phyloP scores from a whole-genome alignment of 2,329 filamentous ascomycete species.

The Ophiosphaerella korrae region DNA sequence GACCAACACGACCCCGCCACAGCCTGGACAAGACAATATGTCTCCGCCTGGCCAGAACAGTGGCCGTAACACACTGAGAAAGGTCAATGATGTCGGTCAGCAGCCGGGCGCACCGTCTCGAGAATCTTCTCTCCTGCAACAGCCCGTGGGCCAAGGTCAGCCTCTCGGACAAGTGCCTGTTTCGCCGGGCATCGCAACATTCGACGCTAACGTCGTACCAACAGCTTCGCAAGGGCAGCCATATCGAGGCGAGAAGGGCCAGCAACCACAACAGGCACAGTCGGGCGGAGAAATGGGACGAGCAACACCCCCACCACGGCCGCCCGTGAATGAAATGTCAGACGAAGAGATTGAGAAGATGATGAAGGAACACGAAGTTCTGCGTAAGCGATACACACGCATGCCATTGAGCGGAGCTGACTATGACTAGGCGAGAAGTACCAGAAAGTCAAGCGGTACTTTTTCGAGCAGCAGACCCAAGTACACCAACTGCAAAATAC shows the following conservation, averaged over 20 bases:
- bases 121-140: slow-evolving; percentile 43
- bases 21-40: slow-evolving; percentile 42
- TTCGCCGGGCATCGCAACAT: slow-evolving; percentile 48
- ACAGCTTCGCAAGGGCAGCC: slow-evolving; percentile 52
- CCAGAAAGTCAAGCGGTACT: slow-evolving; percentile 96
- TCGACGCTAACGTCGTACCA: slow-evolving; percentile 53
- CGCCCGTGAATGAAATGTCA: slow-evolving; percentile 49
- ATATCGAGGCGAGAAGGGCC: slow-evolving; percentile 45
- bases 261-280: slow-evolving; percentile 28
- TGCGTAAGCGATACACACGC: slow-evolving; percentile 47
- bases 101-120: slow-evolving; percentile 39
- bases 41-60: slow-evolving; percentile 28
- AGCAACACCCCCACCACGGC: slow-evolving; percentile 54
- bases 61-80: slow-evolving; percentile 40
- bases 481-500: slow-evolving; percentile 96
- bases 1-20: slow-evolving; percentile 36
- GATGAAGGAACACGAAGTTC: slow-evolving; percentile 56
- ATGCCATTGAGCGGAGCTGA: slow-evolving; percentile 1
- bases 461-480: slow-evolving; percentile 89
- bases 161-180: slow-evolving; percentile 41
- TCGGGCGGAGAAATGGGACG: slow-evolving; percentile 44
- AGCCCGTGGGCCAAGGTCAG: slow-evolving; percentile 45
- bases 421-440: slow-evolving; percentile 79
- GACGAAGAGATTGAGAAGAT: slow-evolving; percentile 55
- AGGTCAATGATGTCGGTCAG: slow-evolving; percentile 39